Base-by-base conservation (phyloP, 805 yeast species). In the Hanseniaspora vineae region DNA sequence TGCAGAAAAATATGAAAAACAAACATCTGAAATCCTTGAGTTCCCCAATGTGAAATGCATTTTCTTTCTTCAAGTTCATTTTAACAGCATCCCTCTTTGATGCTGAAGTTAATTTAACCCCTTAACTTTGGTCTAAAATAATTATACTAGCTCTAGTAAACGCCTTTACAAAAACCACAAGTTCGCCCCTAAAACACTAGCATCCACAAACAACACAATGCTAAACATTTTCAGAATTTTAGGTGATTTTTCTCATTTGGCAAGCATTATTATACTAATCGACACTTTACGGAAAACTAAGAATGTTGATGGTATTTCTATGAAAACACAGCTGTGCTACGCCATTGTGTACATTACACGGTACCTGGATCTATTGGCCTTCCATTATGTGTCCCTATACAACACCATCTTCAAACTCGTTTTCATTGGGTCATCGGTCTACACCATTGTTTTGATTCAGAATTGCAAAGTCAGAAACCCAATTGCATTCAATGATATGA, bases 271-370 rank as follows among this genome's bases (percentile, higher is more conserved):
- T 50, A 75, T 92, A 48, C 72, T 92, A 53, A 68, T 90, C 45
- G 80, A 78, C 47, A 77, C 87, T 39, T 86, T 92, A 55, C 73
- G 70, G 46, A 59, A 67, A 6, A 75, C 83, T 48, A 70, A 70
- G 51, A 80, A 94, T 6, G 79, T 84, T 44, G 76, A 78, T 31
- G 98, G 98, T 42, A 75, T 92, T 44, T 88, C 97, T 1, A 68
- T 85, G 60, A 90, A 90, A 67, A 85, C 97, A 0, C 97, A 92
- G 62, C 68, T 76, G 1, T 68, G 90, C 39, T 92, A 90, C 62
- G 78, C 75, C 42, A 52, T 80, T 32, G 95, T 87, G 17, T 88
- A 78, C 56, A 59, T 77, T 42, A 72, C 88, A 13, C 75, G 96
- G 51, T 88, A 87, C 63, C 53, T 84, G 50, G 88, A 83, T 63